Base-by-base conservation (phyloP, 805 yeast species). In the Starmerella bacillaris region DNA sequence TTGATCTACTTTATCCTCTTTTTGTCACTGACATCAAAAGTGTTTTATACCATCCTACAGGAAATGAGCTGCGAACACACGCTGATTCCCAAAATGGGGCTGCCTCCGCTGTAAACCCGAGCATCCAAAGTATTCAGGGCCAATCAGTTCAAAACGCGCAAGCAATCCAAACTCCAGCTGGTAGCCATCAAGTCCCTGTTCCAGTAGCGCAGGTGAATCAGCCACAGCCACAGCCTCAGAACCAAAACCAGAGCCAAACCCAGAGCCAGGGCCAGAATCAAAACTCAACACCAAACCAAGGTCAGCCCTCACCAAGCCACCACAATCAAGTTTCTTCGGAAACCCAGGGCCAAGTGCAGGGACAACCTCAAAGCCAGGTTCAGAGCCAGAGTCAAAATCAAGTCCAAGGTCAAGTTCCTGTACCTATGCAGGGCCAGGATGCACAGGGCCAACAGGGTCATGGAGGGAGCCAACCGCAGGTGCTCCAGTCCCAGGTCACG, bases 21-120 rank as follows among this genome's bases (percentile, higher is more conserved):
- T 74, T 75, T 54, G 83, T 77, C 24, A 65, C 75, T 36, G 86
- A 78, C 53, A 76, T 78, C 49, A 74, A 75, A 48, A 35, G 48
- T 27, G 48, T 55, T 6, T 39, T 55, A 24, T 54, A 55, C 48
- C 68, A 52, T 33, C 57, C 53, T 4, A 27, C 30, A 18, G 9
- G 22, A 18, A 24, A 20, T 4, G 35, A 21, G 17, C 37, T 7
- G 27, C 32, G 29, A 15, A n/a, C 7, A 26, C 12, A 18, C n/a
- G 14, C 14, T 5, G 29, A 15, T 26, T 11, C 34, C 38, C 18
- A 41, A 39, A 16, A 4, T 31, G 34, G 33, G 44, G 36, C 31
- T 15, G 24, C 36, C 19, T 8, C 27, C 12, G 14, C 18, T 14
- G 8, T 14, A 15, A 14, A 15, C 36, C 7, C 6, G 15, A 7